Conservation (phyloP, 2,329 filamentous ascomycete species). For the Fusarium sp. region DNA sequence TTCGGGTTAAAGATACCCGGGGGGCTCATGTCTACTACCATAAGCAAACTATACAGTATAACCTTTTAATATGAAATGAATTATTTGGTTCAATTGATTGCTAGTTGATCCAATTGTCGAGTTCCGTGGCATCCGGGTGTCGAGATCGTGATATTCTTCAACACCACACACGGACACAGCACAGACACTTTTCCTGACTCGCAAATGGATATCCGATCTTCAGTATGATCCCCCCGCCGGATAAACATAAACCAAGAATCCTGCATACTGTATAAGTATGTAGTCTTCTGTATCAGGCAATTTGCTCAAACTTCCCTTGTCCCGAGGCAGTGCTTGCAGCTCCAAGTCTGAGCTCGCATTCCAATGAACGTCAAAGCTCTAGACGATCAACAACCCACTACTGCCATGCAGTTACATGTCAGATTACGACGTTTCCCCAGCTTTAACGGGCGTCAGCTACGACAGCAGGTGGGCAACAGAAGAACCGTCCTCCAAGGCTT, state of each 20-base stretch:
- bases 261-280: constrained; percentile 10
- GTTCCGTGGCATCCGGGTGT: constrained; percentile 16
- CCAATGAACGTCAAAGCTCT: neutral
- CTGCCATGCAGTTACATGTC: constrained; percentile 18
- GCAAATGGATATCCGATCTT: constrained; percentile 16
- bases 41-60: neutral
- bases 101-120: neutral
- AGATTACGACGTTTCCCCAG: constrained; percentile 35
- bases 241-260: constrained; percentile 26
- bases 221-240: constrained; percentile 18
- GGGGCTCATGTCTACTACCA: neutral
- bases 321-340: constrained; percentile 18
- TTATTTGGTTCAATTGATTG: neutral
- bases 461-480: neutral
- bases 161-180: neutral
- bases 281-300: constrained; percentile 18
- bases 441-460: constrained; percentile 20
- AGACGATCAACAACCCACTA: constrained; percentile 7
- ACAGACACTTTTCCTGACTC: neutral
- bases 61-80: neutral
- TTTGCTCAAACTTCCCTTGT: constrained; percentile 40
- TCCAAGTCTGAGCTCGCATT: neutral
- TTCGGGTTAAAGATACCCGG: constrained; percentile 14
- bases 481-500: too few relatives aligned
- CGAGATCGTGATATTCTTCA: neutral